Base-by-base conservation (phyloP, 495 filamentous ascomycete genomes). In the Penicillium flavigenum region DNA sequence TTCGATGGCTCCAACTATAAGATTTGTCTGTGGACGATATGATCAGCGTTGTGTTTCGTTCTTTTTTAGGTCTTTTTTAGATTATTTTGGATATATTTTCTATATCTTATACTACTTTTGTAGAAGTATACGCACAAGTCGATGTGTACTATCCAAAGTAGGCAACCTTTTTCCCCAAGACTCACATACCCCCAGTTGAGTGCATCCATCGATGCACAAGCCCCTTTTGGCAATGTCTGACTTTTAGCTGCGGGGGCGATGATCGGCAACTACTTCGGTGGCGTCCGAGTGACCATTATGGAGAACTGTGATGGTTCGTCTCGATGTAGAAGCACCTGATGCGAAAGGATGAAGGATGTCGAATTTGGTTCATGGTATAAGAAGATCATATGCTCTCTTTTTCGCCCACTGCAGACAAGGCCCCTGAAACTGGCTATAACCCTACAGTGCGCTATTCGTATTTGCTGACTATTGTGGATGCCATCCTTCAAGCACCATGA, bases 401-500 rank as follows among this genome's bases (percentile, higher is more conserved):
- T 31, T 3, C 4, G 7, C 20, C 11, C 26, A 10, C 20, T 50
- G 31, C 16, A 36, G 19, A 36, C 5, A n/a, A 34, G 17, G 16
- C 8, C 26, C 29, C 29, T 51, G 31, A 38, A 17, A 19, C 36
- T 10, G 10, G 8, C 41, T 11, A 42, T 16, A 14, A 22, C 42
- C 5, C 4, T 44, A 11, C 7, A 38, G 31, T 49, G 14, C 43
- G 31, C 20, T 34, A 42, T 9, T 52, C 31, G 47, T 20, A 2
- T 52, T 41, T 29, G 20, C 32, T 41, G 31, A 51, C 32, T 19
- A 42, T n/a, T 24, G 49, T 52, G 36, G 49, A 39, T 52, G 36
- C 36, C 36, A 36, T 52, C 41, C 51, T 20, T 53, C 38, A 32
- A 41, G 39, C 51, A 16, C 41, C 41, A 54, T 54, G 51, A 54